A percentile compares a stretch with the other conserved stretches of the same genome.
phyloP scores from a whole-genome alignment of 2,329 filamentous ascomycete genomes.

The Dothistroma pini region DNA sequence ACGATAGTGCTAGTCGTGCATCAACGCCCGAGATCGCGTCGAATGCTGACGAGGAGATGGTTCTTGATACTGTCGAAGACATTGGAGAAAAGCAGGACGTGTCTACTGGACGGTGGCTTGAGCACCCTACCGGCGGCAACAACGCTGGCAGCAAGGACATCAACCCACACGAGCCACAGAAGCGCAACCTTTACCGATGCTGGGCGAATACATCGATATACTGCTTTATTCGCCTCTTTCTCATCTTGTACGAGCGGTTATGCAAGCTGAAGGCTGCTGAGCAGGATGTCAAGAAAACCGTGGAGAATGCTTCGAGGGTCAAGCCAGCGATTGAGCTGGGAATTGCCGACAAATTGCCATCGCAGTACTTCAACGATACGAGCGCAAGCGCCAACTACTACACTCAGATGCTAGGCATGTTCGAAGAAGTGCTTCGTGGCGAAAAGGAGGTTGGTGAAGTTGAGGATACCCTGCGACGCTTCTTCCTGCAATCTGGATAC shows the following conservation, averaged over 20 bases:
- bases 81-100: conserved; percentile 53
- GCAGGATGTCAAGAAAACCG: conserved; percentile 66
- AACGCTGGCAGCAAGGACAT: conserved; percentile 60
- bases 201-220: conserved; percentile 90
- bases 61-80: conserved; percentile 36
- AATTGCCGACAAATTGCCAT: conserved; percentile 71
- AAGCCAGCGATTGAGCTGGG: conserved; percentile 83
- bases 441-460: conserved; percentile 79
- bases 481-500: conserved; percentile 88
- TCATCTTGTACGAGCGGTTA: conserved; percentile 83
- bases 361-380: conserved; percentile 70
- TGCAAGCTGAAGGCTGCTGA: conserved; percentile 78
- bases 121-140: conserved; percentile 55
- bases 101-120: conserved; percentile 61
- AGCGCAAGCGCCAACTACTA: conserved; percentile 70
- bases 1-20: conserved; percentile 79
- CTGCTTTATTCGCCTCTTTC: conserved; percentile 91
- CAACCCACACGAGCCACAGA: conserved; percentile 74
- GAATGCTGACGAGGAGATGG: conserved; percentile 71
- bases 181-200: conserved; percentile 77
- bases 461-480: conserved; percentile 86
- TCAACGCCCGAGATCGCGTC: conserved; percentile 82
- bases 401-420: conserved; percentile 75
- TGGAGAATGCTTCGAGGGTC: conserved; percentile 66
- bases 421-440: conserved; percentile 79